Conservation (phyloP, 2,329 filamentous ascomycete genomes). For the Chrysoporthe austroafricana region DNA sequence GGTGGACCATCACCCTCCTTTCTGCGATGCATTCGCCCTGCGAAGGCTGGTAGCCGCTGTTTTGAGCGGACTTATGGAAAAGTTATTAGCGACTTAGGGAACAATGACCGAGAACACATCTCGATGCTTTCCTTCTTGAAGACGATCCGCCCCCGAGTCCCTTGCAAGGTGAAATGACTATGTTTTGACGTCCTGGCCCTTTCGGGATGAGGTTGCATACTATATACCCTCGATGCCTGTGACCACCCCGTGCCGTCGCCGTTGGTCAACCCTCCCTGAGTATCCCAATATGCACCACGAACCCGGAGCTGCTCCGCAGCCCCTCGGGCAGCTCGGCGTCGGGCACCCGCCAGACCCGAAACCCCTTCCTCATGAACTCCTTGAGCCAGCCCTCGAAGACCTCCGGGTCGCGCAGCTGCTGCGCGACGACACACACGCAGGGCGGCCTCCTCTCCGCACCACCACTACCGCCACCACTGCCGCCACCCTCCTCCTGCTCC, state of each 20-base stretch:
- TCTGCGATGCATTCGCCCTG: background rate
- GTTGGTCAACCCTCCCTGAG: slow-evolving; percentile 40
- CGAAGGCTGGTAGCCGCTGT: slow-evolving; percentile 4
- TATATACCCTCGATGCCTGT: background rate
- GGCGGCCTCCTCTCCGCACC: slow-evolving; percentile 40
- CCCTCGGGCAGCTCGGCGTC: slow-evolving; percentile 63
- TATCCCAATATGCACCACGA: slow-evolving; percentile 80
- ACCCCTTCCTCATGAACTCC: slow-evolving; percentile 63
- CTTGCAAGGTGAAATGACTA: background rate
- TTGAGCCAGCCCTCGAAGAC: slow-evolving; percentile 84
- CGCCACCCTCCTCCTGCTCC: slow-evolving; percentile 18
- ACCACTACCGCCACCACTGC: slow-evolving; percentile 24
- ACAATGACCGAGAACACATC: slow-evolving; percentile 16
- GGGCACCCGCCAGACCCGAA: slow-evolving; percentile 77
- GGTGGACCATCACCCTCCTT: background rate
- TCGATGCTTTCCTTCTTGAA: background rate
- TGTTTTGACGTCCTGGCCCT: background rate
- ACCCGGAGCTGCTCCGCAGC: slow-evolving; percentile 69
- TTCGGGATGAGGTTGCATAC: background rate
- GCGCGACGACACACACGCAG: slow-evolving; percentile 79
- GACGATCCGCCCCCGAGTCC: background rate
- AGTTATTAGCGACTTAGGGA: slow-evolving; percentile 15
- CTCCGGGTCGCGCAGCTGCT: slow-evolving; percentile 83
- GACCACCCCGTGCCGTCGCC: background rate
- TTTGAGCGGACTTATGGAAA: slow-evolving; percentile 3